Evolutionary conservation across 495 filamentous ascomycete species (phyloP).

Genomic region (Aspergillus campestris): DNA sequence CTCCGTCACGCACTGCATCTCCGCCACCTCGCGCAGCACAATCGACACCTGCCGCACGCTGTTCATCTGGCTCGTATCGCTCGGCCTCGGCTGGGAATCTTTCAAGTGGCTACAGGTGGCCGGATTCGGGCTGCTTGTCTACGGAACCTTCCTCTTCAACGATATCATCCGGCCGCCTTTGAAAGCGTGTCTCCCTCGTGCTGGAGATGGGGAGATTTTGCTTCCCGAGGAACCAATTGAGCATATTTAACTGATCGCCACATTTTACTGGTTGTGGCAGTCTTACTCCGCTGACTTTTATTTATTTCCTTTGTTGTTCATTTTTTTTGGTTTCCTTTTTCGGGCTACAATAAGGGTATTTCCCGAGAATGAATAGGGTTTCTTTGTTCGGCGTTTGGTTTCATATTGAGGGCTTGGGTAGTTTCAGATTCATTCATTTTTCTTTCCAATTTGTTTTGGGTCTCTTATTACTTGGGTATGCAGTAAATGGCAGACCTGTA

Average conservation of each 20-base stretch:
- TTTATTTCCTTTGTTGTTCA: background rate
- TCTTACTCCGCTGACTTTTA: background rate
- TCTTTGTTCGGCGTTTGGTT: too few species aligned
- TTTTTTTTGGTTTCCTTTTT: background rate
- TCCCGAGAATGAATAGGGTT: too few species aligned
- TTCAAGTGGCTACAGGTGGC: constrained; percentile 97
- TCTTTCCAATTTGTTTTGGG: too few species aligned
- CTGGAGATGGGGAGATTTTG: constrained; percentile 47
- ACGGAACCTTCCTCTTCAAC: constrained; percentile 96
- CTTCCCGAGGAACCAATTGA: constrained; percentile 81
- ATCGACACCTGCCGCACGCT: constrained; percentile 97
- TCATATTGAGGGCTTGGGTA: background rate
- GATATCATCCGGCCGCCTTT: constrained; percentile 79
- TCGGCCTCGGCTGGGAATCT: constrained; percentile 89
- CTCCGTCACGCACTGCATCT: constrained; percentile 78
- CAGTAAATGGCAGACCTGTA: too few species aligned
- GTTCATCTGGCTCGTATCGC: constrained; percentile 95
- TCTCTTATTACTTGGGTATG: too few species aligned
- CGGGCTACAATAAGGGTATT: background rate
- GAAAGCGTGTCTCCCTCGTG: constrained; percentile 43
- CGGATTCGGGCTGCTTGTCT: constrained; percentile 84
- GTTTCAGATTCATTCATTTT: too few species aligned
- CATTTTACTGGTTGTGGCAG: background rate
- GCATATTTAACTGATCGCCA: too few species aligned
- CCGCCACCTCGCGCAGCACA: constrained; percentile 83